Conservation (phyloP, 495 filamentous ascomycete species). For the Tuber aestivum region DNA sequence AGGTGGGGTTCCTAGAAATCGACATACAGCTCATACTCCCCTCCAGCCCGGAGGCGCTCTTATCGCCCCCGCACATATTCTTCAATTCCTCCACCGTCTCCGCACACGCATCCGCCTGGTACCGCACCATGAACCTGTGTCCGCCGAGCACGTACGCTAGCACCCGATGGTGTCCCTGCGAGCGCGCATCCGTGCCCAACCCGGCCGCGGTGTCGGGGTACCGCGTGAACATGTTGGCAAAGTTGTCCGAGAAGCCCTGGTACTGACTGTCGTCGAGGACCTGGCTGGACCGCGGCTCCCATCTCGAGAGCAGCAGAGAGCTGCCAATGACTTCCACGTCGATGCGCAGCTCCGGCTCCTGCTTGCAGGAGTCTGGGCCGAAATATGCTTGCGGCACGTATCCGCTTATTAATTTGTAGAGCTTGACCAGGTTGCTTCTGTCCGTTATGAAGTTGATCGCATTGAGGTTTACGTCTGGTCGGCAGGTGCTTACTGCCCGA, state of each 20-base stretch:
- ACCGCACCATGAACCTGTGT: conserved; percentile 25
- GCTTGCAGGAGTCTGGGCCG: not conserved
- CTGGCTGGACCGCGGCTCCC: conserved; percentile 24
- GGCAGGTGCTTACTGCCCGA: conserved; percentile 24
- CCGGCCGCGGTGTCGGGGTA: conserved; percentile 26
- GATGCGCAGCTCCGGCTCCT: conserved; percentile 15
- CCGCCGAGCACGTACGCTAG: conserved; percentile 26
- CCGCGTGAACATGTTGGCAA: conserved; percentile 17
- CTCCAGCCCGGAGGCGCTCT: not conserved
- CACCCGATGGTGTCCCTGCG: conserved; percentile 26
- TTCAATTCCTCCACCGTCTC: not conserved
- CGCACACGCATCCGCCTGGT: conserved; percentile 22
- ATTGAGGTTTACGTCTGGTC: conserved; percentile 23
- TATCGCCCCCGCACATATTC: not conserved
- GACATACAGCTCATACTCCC: not conserved
- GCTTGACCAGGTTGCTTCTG: conserved; percentile 26
- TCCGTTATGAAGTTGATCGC: conserved; percentile 26
- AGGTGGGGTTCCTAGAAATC: not conserved
- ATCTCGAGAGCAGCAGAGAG: conserved; percentile 25
- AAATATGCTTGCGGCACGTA: conserved; percentile 4
- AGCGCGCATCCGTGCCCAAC: conserved; percentile 28
- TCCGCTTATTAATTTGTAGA: conserved; percentile 25
- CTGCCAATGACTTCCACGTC: conserved; percentile 26
- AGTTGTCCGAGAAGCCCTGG: conserved; percentile 30
- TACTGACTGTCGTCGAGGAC: conserved; percentile 9